Evolutionary conservation across 192 early-diverging fungal genomes (phyloP).

Genomic region (Mortierella alpina): DNA sequence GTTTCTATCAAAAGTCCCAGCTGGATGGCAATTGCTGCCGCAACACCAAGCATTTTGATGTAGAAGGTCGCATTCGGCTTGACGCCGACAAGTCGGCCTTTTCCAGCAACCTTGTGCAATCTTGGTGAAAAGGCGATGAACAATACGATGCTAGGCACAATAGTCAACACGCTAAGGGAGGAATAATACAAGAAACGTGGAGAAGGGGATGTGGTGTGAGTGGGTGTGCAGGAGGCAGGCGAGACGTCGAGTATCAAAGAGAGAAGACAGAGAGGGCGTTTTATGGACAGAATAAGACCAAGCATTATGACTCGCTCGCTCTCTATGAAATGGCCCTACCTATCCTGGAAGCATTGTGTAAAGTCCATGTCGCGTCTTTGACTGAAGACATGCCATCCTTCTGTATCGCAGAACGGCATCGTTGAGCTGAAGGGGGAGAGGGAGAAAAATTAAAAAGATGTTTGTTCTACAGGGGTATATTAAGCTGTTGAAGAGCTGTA

Average conservation of each 20-base stretch:
- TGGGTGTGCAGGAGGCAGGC: not conserved
- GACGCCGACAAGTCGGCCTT: conserved; percentile 34
- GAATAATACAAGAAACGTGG: not conserved
- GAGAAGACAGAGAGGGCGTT: not conserved
- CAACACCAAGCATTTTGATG: conserved; percentile 13
- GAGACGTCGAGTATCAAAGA: not conserved
- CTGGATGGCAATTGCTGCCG: conserved; percentile 22
- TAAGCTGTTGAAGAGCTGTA: no score
- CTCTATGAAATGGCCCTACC: conserved; percentile 12
- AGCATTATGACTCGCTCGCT: no score
- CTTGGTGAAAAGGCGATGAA: conserved; percentile 28
- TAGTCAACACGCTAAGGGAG: conserved; percentile 13
- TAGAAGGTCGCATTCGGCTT: not conserved
- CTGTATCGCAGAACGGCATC: conserved; percentile 33
- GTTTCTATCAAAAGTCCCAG: conserved; percentile 12
- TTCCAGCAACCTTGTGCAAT: conserved; percentile 22
- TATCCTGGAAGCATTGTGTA: conserved; percentile 42
- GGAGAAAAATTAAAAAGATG: not conserved
- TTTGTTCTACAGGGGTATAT: not conserved
- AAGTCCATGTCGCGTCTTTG: conserved; percentile 43
- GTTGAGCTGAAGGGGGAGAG: not conserved
- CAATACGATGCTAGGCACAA: conserved; percentile 13
- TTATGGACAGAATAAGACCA: not conserved
- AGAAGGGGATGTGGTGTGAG: not conserved
- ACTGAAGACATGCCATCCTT: conserved; percentile 43